Evolutionary conservation across 176 grass and related monocot genomes (phyloP).

Genomic region (Miscanthus lutarioriparius): DNA sequence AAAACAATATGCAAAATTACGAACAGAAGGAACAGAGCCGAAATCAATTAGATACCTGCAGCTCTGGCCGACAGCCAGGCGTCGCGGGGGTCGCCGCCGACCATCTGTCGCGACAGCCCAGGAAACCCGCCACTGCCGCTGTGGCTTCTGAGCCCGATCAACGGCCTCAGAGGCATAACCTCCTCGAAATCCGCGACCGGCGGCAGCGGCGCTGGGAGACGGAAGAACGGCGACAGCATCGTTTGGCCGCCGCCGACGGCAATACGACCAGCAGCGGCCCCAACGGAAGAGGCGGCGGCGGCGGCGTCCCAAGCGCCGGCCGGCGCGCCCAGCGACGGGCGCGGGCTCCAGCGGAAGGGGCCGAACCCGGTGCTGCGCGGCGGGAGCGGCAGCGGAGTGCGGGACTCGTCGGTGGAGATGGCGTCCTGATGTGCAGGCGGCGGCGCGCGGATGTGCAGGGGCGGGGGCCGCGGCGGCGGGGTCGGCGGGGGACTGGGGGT

Average conservation of each 20-base stretch:
- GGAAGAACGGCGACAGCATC: conserved; percentile 55
- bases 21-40: too few relatives aligned
- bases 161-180: conserved; percentile 16
- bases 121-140: background rate
- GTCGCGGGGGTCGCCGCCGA: background rate
- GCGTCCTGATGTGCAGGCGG: conserved; percentile 12
- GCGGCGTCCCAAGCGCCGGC: background rate
- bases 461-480: background rate
- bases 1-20: too few relatives aligned
- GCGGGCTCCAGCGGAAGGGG: conserved; percentile 35
- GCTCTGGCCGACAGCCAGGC: background rate
- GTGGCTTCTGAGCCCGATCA: conserved; percentile 10
- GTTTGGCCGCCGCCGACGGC: background rate
- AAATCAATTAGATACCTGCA: conserved; percentile 29
- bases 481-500: conserved; percentile 1
- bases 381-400: conserved; percentile 15
- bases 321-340: conserved; percentile 26
- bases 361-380: conserved; percentile 30
- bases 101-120: conserved; percentile 2
- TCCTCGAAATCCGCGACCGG: conserved; percentile 1
- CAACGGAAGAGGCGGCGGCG: background rate
- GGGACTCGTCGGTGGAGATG: conserved; percentile 41
- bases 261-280: background rate
- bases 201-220: conserved; percentile 21
- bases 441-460: background rate